Evolutionary conservation across 306 rosid genomes (phyloP).

Genomic region (Lathyrus aphaca): DNA sequence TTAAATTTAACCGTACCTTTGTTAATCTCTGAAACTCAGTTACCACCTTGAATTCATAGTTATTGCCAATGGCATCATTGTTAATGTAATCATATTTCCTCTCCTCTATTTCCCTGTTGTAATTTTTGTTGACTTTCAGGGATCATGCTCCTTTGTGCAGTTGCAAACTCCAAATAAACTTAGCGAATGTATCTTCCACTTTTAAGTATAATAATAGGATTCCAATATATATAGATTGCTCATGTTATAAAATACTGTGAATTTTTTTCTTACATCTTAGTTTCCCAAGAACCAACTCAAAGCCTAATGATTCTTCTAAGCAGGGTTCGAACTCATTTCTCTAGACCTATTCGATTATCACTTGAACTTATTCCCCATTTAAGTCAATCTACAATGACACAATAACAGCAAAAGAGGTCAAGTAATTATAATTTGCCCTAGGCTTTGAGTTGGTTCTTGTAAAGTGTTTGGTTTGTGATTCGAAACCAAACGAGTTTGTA

Average conservation of each 20-base stretch:
- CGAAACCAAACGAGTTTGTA: too few species aligned
- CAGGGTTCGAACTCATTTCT: not conserved
- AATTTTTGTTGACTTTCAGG: conserved; percentile 47
- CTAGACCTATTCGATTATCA: not conserved
- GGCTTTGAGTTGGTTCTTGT: too few species aligned
- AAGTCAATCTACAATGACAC: too few species aligned
- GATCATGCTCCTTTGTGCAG: conserved; percentile 45
- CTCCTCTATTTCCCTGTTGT: conserved; percentile 43
- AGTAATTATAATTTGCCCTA: too few species aligned
- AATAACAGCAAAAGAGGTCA: too few species aligned
- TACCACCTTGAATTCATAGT: conserved; percentile 14
- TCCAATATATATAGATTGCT: not conserved
- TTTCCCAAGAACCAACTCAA: not conserved
- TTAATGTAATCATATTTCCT: conserved; percentile 39
- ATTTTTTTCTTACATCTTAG: not conserved
- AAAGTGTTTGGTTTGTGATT: too few species aligned
- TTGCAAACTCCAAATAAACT: conserved; percentile 29
- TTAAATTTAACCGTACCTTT: conserved; percentile 36
- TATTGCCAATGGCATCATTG: conserved; percentile 34
- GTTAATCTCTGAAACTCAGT: conserved; percentile 21
- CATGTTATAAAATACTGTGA: not conserved
- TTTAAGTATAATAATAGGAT: conserved; percentile 16
- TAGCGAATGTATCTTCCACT: conserved; percentile 33
- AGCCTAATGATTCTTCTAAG: too few species aligned
- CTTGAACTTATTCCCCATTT: not conserved